These are phyloP conservation scores for Saccharomycopsis lassenensis DNA, from an alignment of 805 yeast genomes.

Conservation along the genomic window DNA sequence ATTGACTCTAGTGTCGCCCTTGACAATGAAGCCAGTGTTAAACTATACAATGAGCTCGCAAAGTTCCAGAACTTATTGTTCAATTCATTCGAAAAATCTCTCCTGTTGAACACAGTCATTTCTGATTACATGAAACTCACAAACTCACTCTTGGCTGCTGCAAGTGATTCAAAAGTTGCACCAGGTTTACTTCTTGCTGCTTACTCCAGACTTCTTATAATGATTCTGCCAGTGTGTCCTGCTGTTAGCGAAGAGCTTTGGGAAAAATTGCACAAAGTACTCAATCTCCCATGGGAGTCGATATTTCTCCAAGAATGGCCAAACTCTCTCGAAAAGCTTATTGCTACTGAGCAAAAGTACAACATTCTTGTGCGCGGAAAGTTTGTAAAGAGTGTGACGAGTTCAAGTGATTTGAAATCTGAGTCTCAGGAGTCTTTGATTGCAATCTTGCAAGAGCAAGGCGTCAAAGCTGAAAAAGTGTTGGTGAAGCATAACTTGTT, in stretches of 20 bases:
- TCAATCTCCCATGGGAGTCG: too few species aligned
- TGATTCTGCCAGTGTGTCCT: constrained; percentile 76
- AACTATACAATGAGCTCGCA: constrained; percentile 49
- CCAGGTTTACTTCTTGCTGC: constrained; percentile 35
- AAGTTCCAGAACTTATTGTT: constrained; percentile 38
- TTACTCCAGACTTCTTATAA: constrained; percentile 43
- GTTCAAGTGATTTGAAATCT: too few species aligned
- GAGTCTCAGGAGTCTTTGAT: too few species aligned
- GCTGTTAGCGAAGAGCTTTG: constrained; percentile 74
- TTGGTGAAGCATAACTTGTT: too few species aligned
- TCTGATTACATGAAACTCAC: constrained; percentile 87
- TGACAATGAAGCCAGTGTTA: constrained; percentile 37
- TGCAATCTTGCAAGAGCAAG: too few species aligned
- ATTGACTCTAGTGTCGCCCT: too few species aligned
- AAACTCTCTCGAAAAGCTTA: too few species aligned
- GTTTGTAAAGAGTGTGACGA: too few species aligned
- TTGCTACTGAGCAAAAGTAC: too few species aligned
- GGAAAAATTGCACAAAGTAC: constrained; percentile 31
- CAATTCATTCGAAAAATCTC: constrained; percentile 43
- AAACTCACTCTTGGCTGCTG: constrained; percentile 29
- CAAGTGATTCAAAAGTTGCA: constrained; percentile 28
- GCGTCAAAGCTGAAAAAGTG: too few species aligned
- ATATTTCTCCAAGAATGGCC: too few species aligned
- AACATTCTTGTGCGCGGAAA: too few species aligned
- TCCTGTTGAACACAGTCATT: constrained; percentile 72